Conservation (phyloP, 1,284 basidiomycete species). For the Pseudozyma tsukubaensis region DNA sequence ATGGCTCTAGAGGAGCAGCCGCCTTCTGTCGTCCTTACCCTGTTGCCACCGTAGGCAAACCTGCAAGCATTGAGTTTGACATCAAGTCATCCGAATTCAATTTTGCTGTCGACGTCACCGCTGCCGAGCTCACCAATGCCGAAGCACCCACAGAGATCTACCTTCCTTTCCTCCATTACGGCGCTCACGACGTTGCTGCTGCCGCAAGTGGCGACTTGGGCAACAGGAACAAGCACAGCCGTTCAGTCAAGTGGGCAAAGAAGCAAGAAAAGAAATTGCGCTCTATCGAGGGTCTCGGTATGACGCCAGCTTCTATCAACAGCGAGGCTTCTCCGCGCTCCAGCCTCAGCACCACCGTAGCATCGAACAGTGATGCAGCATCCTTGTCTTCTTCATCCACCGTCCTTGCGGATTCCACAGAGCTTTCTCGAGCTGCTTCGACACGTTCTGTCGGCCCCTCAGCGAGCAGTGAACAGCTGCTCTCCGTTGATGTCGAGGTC, state of each 20-base stretch:
- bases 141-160: constrained; percentile 83
- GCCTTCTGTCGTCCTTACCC: constrained; percentile 62
- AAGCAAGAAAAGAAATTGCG: constrained; percentile 35
- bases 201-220: constrained; percentile 45
- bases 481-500: constrained; percentile 71
- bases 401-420: constrained; percentile 22
- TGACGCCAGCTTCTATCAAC: no score
- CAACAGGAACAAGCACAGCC: constrained; percentile 21
- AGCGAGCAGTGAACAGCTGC: constrained; percentile 17
- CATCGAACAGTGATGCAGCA: constrained; percentile 21
- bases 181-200: constrained; percentile 71
- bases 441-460: constrained; percentile 7
- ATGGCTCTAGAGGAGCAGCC: constrained; percentile 51
- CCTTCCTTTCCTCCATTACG: constrained; percentile 88
- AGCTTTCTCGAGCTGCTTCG: constrained; percentile 19
- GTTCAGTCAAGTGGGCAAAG: constrained; percentile 18
- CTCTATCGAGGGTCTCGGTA: constrained; percentile 10
- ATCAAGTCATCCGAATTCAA: constrained; percentile 56
- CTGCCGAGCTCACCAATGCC: constrained; percentile 20
- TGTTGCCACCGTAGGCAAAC: constrained; percentile 53
- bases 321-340: constrained; percentile 14
- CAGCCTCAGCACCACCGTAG: constrained; percentile 10
- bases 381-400: constrained; percentile 25
- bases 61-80: constrained; percentile 58
- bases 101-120: constrained; percentile 39